Percentiles rank a stretch among this genome's conserved stretches.
phyloP scores from a whole-genome alignment of 2,329 filamentous ascomycete species.

The Penicillium fuscoglaucum region DNA sequence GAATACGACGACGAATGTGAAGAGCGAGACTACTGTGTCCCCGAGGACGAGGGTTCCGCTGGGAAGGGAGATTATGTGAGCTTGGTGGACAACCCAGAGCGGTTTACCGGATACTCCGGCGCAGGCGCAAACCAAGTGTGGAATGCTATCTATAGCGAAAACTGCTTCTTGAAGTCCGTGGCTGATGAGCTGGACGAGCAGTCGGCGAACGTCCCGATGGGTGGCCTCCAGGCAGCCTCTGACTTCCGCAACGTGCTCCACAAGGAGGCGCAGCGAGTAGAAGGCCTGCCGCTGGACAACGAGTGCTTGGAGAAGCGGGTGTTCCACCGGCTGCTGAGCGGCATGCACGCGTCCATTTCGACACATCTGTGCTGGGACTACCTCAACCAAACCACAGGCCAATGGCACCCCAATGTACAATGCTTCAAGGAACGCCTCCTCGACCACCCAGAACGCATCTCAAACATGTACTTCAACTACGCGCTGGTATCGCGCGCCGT shows the following conservation, averaged over 20 bases:
- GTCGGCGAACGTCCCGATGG: conserved; percentile 37
- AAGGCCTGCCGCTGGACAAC: conserved; percentile 74
- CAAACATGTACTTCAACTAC: conserved; percentile 99
- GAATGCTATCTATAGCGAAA: conserved; percentile 95
- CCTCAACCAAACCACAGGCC: conserved; percentile 87
- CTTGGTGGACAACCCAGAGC: conserved; percentile 86
- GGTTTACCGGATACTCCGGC: conserved; percentile 92
- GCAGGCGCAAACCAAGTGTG: conserved; percentile 85
- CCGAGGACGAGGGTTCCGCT: conserved; percentile 83
- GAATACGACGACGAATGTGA: conserved; percentile 98
- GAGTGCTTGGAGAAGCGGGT: conserved; percentile 98
- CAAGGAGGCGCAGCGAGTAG: conserved; percentile 45
- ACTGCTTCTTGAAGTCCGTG: conserved; percentile 72
- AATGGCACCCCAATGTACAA: conserved; percentile 85
- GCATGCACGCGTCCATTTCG: conserved; percentile 98
- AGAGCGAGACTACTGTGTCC: conserved; percentile 93
- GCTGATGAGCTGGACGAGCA: conserved; percentile 28
- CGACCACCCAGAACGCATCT: conserved; percentile 81
- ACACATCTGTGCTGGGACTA: conserved; percentile 96
- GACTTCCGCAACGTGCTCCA: conserved; percentile 63
- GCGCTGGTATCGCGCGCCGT: conserved; percentile 90
- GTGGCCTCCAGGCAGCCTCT: conserved; percentile 57
- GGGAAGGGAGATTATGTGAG: conserved; percentile 96
- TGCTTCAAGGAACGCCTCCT: conserved; percentile 91
- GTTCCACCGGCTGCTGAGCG: conserved; percentile 91